phyloP scores from a whole-genome alignment of 768 basidiomycete species.

The Neoboletus brunneissimus region DNA sequence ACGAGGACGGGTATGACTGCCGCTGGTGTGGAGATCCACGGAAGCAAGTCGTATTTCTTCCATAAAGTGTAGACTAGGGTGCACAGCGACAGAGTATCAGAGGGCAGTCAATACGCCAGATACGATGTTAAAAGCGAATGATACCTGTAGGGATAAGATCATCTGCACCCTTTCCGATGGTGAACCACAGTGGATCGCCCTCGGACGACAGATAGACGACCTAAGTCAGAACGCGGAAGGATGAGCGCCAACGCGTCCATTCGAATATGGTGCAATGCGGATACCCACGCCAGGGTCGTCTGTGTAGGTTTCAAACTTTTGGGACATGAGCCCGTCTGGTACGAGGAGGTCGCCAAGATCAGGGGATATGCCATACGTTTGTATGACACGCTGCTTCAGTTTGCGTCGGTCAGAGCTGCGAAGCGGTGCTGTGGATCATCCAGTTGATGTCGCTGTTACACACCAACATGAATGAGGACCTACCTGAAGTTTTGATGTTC shows the following conservation, averaged over 20 bases:
- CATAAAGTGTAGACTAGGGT: constrained; percentile 69
- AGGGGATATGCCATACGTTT: constrained; percentile 43
- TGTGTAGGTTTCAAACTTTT: constrained; percentile 65
- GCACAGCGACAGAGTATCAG: not conserved
- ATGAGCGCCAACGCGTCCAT: not conserved
- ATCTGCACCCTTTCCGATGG: constrained; percentile 61
- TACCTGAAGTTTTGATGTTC: constrained; percentile 65
- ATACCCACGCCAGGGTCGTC: constrained; percentile 59
- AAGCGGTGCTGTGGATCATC: constrained; percentile 48
- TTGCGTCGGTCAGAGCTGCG: constrained; percentile 73
- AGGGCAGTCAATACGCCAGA: not conserved
- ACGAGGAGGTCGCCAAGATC: constrained; percentile 70
- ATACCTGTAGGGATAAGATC: constrained; percentile 72
- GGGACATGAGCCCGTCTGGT: constrained; percentile 66
- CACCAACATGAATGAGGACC: not conserved
- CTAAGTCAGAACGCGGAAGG: constrained; percentile 33
- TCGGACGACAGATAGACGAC: constrained; percentile 59
- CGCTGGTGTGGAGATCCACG: constrained; percentile 66
- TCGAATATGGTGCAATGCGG: not conserved
- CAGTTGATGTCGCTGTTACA: not conserved
- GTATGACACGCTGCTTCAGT: constrained; percentile 56
- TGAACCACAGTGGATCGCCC: constrained; percentile 80
- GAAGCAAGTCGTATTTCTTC: constrained; percentile 68
- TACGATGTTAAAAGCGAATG: not conserved
- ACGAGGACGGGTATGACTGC: constrained; percentile 68